phyloP scores from a whole-genome alignment of 495 filamentous ascomycete genomes.

The Lepidopterella palustris region DNA sequence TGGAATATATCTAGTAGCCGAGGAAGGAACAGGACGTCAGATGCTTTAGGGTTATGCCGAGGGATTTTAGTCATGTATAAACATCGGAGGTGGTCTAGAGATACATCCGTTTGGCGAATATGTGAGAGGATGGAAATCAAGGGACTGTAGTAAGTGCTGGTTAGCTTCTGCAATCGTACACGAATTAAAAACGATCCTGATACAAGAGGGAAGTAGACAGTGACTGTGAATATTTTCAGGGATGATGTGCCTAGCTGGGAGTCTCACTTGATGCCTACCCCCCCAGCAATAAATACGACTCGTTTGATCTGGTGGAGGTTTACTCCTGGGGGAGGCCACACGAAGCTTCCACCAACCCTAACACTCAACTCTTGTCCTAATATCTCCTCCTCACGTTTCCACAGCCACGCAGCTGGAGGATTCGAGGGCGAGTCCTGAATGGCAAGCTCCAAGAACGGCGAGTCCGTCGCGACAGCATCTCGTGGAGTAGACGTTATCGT shows the following conservation, averaged over 20 bases:
- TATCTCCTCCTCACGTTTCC: constrained; percentile 50
- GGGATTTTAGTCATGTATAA: constrained; percentile 34
- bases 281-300: constrained; percentile 70
- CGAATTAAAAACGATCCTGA: no score
- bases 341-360: constrained; percentile 73
- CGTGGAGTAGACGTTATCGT: constrained; percentile 73
- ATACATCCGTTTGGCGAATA: constrained; percentile 22
- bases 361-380: constrained; percentile 53
- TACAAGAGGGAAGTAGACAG: no score
- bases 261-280: constrained; percentile 74
- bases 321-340: constrained; percentile 58
- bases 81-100: constrained; percentile 28
- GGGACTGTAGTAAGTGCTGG: constrained; percentile 24
- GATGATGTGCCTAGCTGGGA: neutral
- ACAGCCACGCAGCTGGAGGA: constrained; percentile 71
- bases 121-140: constrained; percentile 39
- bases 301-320: constrained; percentile 42
- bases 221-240: neutral
- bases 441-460: constrained; percentile 62
- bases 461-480: constrained; percentile 22
- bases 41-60: neutral
- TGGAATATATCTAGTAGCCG: constrained; percentile 27
- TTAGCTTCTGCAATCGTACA: neutral
- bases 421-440: constrained; percentile 60
- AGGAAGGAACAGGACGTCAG: constrained; percentile 33